Evolutionary conservation across 2,329 filamentous ascomycete species (phyloP), one percentile per base, ranked within the genome.

Genomic region (Fusarium aywerte): DNA sequence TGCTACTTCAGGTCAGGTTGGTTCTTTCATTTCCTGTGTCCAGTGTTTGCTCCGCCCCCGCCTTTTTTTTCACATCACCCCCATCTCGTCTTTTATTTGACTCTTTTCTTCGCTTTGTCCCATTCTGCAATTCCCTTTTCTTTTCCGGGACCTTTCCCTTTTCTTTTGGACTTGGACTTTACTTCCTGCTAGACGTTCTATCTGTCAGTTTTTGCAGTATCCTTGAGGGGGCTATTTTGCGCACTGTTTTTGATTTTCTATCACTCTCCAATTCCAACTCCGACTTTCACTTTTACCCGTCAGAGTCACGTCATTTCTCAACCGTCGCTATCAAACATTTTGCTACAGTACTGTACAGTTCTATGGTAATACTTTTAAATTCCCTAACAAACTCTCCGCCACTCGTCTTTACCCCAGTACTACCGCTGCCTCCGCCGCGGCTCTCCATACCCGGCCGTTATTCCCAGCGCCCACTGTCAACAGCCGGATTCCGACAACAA

Each of bases 381-480:
- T 48, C 56, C 44, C 58, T 57, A 57, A 65, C 44, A 31, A 65
- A 52, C 56, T 63, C 52, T 61, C 56, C 48, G 53, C 53, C 44
- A 25, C 57, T 65, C n/a, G 38, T 43, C 53, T 21, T 59, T 50
- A 49, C 62, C 62, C 47, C 49, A 50, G 40, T 66, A 33, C 51
- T 25, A 48, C 57, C 59, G 38, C 61, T 65, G 31, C 62, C 44
- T 54, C 56, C 60, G 36, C 52, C 62, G 58, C 60, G 58, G 43
- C 51, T 63, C 57, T 62, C 54, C 55, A 65, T 64, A 62, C 62
- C 69, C 64, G 63, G 55, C 45, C 51, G 48, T 76, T 75, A 75
- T 76, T 76, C 60, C 76, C 76, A 76, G 73, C 70, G 68, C 57
- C 57, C 58, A 62, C 58, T 42, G 40, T n/a, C 60, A 58, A 67